phyloP scores from a whole-genome alignment of 305 asterid species.

The Petunia hybrid region DNA sequence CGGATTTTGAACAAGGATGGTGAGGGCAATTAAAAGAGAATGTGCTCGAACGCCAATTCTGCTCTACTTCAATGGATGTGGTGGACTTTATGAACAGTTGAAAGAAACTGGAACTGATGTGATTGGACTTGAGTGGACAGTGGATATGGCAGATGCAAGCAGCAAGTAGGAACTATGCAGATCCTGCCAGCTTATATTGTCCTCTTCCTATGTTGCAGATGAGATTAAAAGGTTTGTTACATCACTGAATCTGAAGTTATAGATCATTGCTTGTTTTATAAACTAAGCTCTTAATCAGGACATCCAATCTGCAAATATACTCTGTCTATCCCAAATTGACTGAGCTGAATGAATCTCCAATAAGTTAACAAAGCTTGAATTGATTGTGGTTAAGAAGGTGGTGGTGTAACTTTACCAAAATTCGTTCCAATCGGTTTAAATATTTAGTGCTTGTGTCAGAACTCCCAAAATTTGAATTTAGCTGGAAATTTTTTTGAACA shows the following conservation, averaged over 20 bases:
- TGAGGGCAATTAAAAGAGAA: constrained; percentile 58
- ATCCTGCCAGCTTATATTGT: constrained; percentile 78
- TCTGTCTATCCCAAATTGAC: neutral
- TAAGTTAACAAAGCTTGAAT: neutral
- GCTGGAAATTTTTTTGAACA: too few species aligned
- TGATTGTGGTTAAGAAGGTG: too few species aligned
- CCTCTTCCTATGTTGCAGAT: constrained; percentile 66
- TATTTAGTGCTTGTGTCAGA: too few species aligned
- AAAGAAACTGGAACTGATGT: constrained; percentile 82
- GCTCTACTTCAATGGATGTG: constrained; percentile 78
- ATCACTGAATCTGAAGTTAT: neutral
- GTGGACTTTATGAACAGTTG: constrained; percentile 80
- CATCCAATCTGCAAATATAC: neutral
- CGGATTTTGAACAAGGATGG: constrained; percentile 57
- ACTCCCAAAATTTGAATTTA: too few species aligned
- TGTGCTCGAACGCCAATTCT: constrained; percentile 82
- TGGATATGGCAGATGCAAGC: constrained; percentile 82
- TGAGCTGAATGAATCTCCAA: neutral
- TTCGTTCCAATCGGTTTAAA: too few species aligned
- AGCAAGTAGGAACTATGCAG: constrained; percentile 76
- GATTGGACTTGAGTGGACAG: constrained; percentile 87
- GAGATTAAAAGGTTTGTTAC: constrained; percentile 69
- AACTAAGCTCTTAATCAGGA: neutral
- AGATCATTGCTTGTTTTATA: neutral
- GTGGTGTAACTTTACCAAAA: too few species aligned